phyloP scores from a whole-genome alignment of 169 alveolate genomes.

The Eimeria necatrix region DNA sequence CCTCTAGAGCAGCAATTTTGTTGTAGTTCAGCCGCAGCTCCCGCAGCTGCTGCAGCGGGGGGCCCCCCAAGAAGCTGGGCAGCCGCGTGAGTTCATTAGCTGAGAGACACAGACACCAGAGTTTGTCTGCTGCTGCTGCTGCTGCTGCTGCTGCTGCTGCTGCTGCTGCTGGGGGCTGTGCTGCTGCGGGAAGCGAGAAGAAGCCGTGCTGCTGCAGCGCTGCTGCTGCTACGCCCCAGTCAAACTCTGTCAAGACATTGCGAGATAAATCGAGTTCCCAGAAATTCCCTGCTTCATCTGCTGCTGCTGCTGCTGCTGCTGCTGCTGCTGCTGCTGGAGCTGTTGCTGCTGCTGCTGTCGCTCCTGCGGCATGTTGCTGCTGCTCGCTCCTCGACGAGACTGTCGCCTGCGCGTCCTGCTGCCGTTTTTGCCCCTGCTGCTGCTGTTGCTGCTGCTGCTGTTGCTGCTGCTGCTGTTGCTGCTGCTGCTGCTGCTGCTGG shows the following conservation, averaged over 20 bases:
- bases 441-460: background rate
- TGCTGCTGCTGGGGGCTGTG: background rate
- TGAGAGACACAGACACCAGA: background rate
- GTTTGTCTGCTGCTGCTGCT: background rate
- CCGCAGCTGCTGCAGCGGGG: background rate
- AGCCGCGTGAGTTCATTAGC: background rate
- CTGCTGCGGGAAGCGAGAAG: background rate
- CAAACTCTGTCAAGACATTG: background rate
- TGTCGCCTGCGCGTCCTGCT: too few species aligned
- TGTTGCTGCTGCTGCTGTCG: background rate
- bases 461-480: background rate
- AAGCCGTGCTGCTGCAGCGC: background rate
- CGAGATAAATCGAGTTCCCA: background rate
- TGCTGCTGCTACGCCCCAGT: background rate
- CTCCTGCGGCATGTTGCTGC: background rate
- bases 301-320: slow-evolving; percentile 14
- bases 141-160: too few species aligned
- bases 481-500: too few species aligned
- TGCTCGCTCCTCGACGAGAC: background rate
- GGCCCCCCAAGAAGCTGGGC: background rate
- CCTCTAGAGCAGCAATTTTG: background rate
- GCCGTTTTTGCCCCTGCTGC: background rate
- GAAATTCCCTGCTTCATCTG: background rate
- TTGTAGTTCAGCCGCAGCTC: slow-evolving; percentile 11
- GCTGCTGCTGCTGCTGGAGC: slow-evolving; percentile 41